Evolutionary conservation across 495 filamentous ascomycete species (phyloP), one percentile per base, ranked within the genome.

Genomic region (Talaromyces adpressus): DNA sequence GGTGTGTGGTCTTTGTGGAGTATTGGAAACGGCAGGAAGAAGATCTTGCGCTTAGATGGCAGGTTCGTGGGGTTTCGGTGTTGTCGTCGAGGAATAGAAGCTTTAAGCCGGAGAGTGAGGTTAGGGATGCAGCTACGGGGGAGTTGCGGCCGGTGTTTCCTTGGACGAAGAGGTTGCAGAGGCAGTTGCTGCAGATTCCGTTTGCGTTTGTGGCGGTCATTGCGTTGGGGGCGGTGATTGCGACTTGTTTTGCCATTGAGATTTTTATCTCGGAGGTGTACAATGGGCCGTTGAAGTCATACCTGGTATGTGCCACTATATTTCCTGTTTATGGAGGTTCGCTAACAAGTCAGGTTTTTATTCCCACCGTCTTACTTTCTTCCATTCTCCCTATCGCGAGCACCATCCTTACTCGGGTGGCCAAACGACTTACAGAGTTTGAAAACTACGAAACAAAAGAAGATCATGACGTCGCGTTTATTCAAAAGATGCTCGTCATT

Each of bases 211-310:
- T 86, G 4, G 88, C 91, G 23, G 77, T 84, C 8, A 64, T 82
- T 9, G 81, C 89, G 1, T 79, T 98, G 4, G 94, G 93, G 0
- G 82, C 85, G 2, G 80, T 98, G 57, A 97, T 97, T 68, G 87
- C 88, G 0, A 86, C 85, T 25, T 95, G 92, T 70, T 98, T 98
- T 73, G 87, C 86, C 0, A 96, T 98, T 71, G 94, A 98, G 72
- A 91, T 98, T 53, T 97, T 98, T 74, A 90, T 98, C 63, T 90
- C 88, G 0, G 92, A 98, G 74, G 84, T 98, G 39, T 98, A 98
- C 71, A 87, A 87, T 64, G 94, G 94, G 0, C 94, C 94, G 0
- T 84, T 95, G 59, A 96, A 98, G 75, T 79, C 80, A 23, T 85
- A 93, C 61, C 72, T 98, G 76, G 92, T 96, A 74, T 70, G 85